These are phyloP conservation scores for Penicillium sp. DNA, from an alignment of 2,329 filamentous ascomycete species.

Conservation along the genomic window DNA sequence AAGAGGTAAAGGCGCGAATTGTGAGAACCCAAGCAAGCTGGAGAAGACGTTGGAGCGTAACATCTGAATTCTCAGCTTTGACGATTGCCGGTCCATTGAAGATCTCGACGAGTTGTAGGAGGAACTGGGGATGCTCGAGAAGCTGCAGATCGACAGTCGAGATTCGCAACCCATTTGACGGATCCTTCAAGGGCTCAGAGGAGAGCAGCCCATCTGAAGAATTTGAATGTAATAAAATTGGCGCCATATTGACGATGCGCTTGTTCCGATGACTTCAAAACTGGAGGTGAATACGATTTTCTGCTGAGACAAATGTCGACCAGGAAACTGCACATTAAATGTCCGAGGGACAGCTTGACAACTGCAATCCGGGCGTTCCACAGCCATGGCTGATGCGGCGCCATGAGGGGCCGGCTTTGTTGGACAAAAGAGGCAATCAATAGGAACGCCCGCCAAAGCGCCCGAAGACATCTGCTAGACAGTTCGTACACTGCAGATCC, in stretches of 20 bases:
- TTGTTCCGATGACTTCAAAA: background rate
- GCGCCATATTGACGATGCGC: constrained; percentile 11
- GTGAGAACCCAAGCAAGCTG: constrained; percentile 18
- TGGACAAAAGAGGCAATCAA: constrained; percentile 14
- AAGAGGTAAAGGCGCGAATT: constrained; percentile 9
- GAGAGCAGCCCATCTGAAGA: background rate
- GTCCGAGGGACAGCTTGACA: background rate
- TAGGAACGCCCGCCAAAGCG: background rate
- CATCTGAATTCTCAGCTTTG: constrained; percentile 8
- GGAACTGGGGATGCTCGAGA: constrained; percentile 23
- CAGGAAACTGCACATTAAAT: background rate
- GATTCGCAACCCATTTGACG: background rate
- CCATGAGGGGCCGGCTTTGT: constrained; percentile 12
- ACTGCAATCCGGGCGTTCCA: background rate
- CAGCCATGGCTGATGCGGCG: background rate
- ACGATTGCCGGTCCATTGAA: background rate
- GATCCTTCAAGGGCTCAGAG: background rate
- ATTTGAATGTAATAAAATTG: constrained; percentile 9
- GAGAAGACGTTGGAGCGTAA: constrained; percentile 17
- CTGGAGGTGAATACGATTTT: background rate
- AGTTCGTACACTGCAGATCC: background rate
- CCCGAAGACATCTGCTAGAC: background rate
- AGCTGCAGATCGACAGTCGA: background rate
- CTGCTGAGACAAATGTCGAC: background rate
- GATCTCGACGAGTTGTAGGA: constrained; percentile 12